Evolutionary conservation across 352 stramenopile genomes (phyloP).

Genomic region (Saprolegnia parasitica): DNA sequence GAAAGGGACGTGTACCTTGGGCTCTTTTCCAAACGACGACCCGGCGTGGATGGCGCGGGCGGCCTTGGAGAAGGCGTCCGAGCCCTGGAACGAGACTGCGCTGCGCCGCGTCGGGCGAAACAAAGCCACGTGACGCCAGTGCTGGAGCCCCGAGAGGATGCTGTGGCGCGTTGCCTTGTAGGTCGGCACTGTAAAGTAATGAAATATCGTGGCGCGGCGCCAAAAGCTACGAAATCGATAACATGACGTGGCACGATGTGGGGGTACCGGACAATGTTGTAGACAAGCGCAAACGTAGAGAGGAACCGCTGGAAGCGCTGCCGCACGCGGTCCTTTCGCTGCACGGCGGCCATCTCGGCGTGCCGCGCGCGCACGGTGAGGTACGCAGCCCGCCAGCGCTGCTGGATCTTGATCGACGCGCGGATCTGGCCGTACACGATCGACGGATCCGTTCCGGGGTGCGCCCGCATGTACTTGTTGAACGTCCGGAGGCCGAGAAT

Average conservation of each 20-base stretch:
- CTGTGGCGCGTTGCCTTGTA: not conserved
- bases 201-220: constrained; percentile 3
- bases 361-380: not conserved
- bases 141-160: not conserved
- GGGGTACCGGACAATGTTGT: constrained; percentile 12
- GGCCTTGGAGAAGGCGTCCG: constrained; percentile 1
- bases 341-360: not conserved
- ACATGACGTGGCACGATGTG: not conserved
- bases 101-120: not conserved
- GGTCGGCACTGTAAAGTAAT: not conserved
- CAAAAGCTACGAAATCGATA: constrained; percentile 15
- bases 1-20: constrained; percentile 1
- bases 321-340: not conserved
- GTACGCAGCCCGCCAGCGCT: constrained; percentile 10
- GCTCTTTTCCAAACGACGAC: constrained; percentile 10
- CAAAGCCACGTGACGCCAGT: not conserved
- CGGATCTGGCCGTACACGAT: not conserved
- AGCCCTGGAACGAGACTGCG: not conserved
- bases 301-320: not conserved
- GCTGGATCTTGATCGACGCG: constrained; percentile 14
- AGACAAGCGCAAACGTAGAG: not conserved
- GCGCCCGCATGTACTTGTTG: constrained; percentile 1
- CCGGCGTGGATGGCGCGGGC: constrained; percentile 1
- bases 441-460: not conserved
- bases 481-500: constrained; percentile 12